Evolutionary conservation across 352 stramenopile species (phyloP), one percentile per base, ranked within the genome.

Genomic region (Globisporangium nunn): DNA sequence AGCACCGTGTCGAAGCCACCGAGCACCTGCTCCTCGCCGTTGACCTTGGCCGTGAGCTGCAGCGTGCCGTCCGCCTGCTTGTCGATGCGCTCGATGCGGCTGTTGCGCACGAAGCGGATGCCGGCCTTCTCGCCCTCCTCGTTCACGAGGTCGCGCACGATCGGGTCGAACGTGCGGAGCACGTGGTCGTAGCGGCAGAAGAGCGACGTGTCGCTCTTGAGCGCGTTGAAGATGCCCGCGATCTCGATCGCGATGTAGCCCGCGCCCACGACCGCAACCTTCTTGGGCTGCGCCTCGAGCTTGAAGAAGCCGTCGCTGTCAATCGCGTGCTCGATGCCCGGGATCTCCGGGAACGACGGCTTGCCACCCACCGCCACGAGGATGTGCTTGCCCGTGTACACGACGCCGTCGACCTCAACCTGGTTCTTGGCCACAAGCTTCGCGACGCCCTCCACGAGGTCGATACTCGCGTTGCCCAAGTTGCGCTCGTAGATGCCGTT

Each of bases 201-300:
- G 41, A 98, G 67, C 4, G 78, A 89, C 28, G 93, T 96, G 48
- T 99, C 86, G 1, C 76, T 85, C 7, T 94, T 93, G 4, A 99
- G 69, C n/a, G 68, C 80, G 54, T 97, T 87, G 23, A 99, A 81
- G 17, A 99, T 91, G 44, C 96, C 93, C 4, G 96, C 96, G 17
- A 99, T 68, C 77, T 99, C 97, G 5, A 99, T 93, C 28, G 93
- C 97, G 70, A 99, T 99, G 78, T 99, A 99, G 17, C 97, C 97
- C 6, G 92, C 97, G 50, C 97, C 97, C 6, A 99, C 82, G 8
- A 99, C 93, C 1, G 97, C 93, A 14, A 96, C 93, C 56, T 96
- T 96, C 50, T 90, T 78, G 0, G 97, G 97, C 62, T 91, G 68
- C 28, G 72, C 62, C 62, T 98, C 82, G 39, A 99, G 71, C 44